Conservation (phyloP, 2,329 filamentous ascomycete species). For the Monilinia laxa region DNA sequence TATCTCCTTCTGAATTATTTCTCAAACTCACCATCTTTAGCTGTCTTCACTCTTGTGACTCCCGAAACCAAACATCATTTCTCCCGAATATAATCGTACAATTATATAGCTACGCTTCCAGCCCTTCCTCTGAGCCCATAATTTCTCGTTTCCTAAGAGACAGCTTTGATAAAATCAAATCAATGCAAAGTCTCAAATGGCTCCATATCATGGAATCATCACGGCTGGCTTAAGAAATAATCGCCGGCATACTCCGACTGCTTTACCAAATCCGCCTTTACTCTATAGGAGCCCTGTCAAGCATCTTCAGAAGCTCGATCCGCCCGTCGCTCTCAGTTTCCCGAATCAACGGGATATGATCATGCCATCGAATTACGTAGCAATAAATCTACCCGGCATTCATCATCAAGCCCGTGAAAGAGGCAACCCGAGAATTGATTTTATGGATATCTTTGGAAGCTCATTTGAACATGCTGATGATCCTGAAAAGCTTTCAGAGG, state of each 20-base stretch:
- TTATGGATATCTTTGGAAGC: conserved; percentile 4
- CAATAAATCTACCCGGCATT: conserved; percentile 15
- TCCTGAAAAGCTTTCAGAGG: conserved; percentile 15
- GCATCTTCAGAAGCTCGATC: conserved; percentile 1
- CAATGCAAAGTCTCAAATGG: conserved; percentile 19
- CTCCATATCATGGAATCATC: conserved; percentile 22
- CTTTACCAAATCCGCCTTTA: conserved; percentile 1
- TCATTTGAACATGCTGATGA: conserved; percentile 20
- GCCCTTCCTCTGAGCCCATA: background rate
- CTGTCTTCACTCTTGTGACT: background rate
- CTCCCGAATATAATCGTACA: background rate
- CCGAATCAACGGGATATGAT: conserved; percentile 5
- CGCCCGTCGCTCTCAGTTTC: conserved; percentile 12
- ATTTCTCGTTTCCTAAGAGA: background rate
- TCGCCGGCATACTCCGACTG: background rate
- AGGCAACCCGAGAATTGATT: conserved; percentile 16
- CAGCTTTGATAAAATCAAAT: background rate
- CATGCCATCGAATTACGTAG: conserved; percentile 8
- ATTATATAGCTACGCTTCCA: background rate
- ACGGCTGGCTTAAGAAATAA: conserved; percentile 17
- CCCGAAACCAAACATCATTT: background rate
- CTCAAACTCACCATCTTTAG: background rate
- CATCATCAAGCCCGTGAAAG: conserved; percentile 17
- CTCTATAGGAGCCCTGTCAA: conserved; percentile 10
- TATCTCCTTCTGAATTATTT: background rate